A percentile compares a stretch with the other conserved stretches of the same genome.
Conservation (phyloP, 2,329 filamentous ascomycete species). For the Thermochaetoides dissita region DNA sequence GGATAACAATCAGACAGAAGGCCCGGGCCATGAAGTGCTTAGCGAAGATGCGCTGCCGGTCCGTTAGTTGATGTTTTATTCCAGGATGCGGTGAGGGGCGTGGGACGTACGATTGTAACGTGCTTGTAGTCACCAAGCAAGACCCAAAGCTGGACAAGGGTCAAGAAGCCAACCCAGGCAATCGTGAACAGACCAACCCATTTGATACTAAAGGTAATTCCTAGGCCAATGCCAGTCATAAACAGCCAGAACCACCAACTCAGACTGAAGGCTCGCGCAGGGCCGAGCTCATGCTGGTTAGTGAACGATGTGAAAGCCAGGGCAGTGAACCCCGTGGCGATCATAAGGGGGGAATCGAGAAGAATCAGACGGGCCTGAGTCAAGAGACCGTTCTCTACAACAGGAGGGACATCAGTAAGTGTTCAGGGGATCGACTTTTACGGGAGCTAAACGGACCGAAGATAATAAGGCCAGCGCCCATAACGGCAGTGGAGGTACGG, state of each 20-base stretch:
- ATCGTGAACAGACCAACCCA: constrained; percentile 99
- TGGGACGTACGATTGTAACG: constrained; percentile 45
- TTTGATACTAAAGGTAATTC: constrained; percentile 88
- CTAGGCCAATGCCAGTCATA: constrained; percentile 73
- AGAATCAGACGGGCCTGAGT: constrained; percentile 93
- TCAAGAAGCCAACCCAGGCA: constrained; percentile 90
- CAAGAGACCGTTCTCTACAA: constrained; percentile 76
- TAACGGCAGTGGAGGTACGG: constrained; percentile 66
- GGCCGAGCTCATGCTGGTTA: constrained; percentile 92
- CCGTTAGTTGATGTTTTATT: neutral
- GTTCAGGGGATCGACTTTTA: too few species aligned
- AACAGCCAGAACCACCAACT: constrained; percentile 98
- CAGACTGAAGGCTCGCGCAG: constrained; percentile 69
- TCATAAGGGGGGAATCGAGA: constrained; percentile 85
- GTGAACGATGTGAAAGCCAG: constrained; percentile 85
- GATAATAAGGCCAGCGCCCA: constrained; percentile 76
- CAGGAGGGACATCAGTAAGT: neutral
- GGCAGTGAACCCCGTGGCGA: constrained; percentile 83
- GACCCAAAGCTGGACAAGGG: constrained; percentile 85
- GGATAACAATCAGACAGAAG: constrained; percentile 86
- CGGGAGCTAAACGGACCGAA: constrained; percentile 53
- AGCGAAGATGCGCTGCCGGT: constrained; percentile 52
- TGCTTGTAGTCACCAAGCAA: constrained; percentile 78
- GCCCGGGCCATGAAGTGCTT: constrained; percentile 88
- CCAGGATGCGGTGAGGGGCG: neutral